Base-by-base conservation (phyloP, 148 eudicot genomes). In the Rhododendron kiyosumense region DNA sequence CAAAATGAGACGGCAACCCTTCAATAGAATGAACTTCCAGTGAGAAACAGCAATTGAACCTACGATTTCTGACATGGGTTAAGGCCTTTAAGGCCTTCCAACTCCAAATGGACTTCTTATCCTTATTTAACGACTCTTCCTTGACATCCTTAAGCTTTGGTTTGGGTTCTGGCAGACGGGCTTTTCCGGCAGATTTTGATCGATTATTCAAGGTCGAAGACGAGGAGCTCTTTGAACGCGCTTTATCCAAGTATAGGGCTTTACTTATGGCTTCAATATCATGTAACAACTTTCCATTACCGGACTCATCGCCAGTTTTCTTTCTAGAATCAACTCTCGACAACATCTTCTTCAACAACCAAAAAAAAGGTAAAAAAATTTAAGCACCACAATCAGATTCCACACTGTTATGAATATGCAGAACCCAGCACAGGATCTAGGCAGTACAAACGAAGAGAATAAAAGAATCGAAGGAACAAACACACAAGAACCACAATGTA, bases 31-130 rank as follows among this genome's bases (percentile, higher is more conserved):
- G 99, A 48, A 97, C 98, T 83, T 92, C 92, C 79, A 97, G 92
- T 65, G 96, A 92, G 86, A 97, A 97, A 89, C 93, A 90, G 86
- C 98, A 97, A 86, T 95, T 93, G 83, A 95, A 97, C 88, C 91
- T 91, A 38, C 96, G 95, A 87, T 93, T 88, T 61, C 94, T 86
- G 59, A 88, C 90, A 84, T 92, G 90, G 65, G 98, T 92, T 69
- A 97, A 89, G 84, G 95, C 93, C 90, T 93, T 95, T 38, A 97
- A 88, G 82, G 93, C 88, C 86, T 94, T 97, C 99, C 99, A 97
- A 86, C 90, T 93, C 98, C 98, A 97, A 85, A 93, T 88, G 32
- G 99, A 91, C 89, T 94, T 97, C 89, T 95, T 94, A 34, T 97
- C 99, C 87, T 92, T 95, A 7, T 84, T 87, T 63, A 87, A 83